Conservation (phyloP, 2,329 filamentous ascomycete species). For the Sclerotinia spermophila region DNA sequence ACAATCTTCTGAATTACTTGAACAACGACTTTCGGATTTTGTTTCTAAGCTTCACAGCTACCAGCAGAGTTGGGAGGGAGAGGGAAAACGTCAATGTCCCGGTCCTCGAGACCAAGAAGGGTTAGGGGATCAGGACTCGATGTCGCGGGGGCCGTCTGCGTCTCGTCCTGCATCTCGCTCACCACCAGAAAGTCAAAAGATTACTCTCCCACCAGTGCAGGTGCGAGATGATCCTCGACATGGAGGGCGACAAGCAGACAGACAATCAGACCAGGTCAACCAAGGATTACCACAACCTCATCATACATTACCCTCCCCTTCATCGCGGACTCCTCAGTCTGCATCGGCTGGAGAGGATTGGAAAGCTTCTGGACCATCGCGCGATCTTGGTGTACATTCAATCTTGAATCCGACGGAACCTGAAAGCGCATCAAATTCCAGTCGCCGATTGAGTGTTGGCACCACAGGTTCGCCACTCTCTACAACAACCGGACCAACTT, state of each 20-base stretch:
- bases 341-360: conserved; percentile 27
- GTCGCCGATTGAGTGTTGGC: conserved; percentile 27
- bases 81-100: conserved; percentile 53
- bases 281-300: conserved; percentile 24
- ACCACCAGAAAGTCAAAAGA: conserved; percentile 36
- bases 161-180: conserved; percentile 52
- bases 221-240: conserved; percentile 36
- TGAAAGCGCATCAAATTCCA: conserved; percentile 24
- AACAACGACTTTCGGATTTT: conserved; percentile 35
- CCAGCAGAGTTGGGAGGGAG: conserved; percentile 38
- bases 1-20: conserved; percentile 34
- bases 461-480: conserved; percentile 30
- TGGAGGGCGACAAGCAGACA: conserved; percentile 29
- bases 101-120: conserved; percentile 48
- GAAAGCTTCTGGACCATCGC: conserved; percentile 29
- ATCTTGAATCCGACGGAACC: conserved; percentile 39
- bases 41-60: conserved; percentile 37
- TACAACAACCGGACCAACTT: conserved; percentile 18
- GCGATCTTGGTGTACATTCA: conserved; percentile 38
- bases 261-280: conserved; percentile 28
- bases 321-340: conserved; percentile 25
- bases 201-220: conserved; percentile 36
- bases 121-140: conserved; percentile 58
- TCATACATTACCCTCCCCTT: conserved; percentile 27
- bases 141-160: conserved; percentile 59